phyloP scores from a whole-genome alignment of 2,329 filamentous ascomycete species.

The Colletotrichum sp. region DNA sequence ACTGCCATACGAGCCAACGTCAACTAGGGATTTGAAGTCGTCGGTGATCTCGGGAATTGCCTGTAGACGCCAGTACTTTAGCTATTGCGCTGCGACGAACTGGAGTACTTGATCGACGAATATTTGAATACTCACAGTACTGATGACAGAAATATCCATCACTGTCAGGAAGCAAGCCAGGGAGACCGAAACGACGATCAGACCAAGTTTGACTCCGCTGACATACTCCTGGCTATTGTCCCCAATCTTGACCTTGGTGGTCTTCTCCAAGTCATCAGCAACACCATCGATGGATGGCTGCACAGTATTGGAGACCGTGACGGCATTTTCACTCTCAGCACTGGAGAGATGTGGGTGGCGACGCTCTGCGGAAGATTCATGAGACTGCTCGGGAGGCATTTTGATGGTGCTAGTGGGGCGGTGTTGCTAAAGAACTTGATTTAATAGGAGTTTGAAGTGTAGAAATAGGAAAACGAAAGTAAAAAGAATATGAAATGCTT shows the following conservation, averaged over 20 bases:
- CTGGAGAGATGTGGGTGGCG: not conserved
- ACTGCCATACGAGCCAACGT: not conserved
- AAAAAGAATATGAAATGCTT: too few species aligned
- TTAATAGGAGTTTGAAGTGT: not conserved
- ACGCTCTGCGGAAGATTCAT: not conserved
- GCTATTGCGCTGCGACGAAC: not conserved
- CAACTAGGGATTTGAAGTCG: not conserved
- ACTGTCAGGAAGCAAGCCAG: not conserved
- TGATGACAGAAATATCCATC: not conserved
- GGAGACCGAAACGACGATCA: not conserved
- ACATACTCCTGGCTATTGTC: not conserved
- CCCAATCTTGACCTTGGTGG: rapidly evolving
- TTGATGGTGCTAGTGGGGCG: not conserved
- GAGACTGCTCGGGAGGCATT: not conserved
- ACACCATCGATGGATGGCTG: not conserved
- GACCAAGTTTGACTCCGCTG: not conserved
- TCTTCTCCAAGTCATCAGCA: not conserved
- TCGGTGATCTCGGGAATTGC: not conserved
- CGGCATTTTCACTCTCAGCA: not conserved
- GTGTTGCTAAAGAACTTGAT: not conserved
- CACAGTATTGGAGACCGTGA: not conserved
- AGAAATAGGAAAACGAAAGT: not conserved
- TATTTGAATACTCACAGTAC: not conserved
- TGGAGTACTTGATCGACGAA: not conserved
- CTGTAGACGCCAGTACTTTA: not conserved